Conservation (phyloP, 73 alveolate species). For the Breviolum minutum region DNA sequence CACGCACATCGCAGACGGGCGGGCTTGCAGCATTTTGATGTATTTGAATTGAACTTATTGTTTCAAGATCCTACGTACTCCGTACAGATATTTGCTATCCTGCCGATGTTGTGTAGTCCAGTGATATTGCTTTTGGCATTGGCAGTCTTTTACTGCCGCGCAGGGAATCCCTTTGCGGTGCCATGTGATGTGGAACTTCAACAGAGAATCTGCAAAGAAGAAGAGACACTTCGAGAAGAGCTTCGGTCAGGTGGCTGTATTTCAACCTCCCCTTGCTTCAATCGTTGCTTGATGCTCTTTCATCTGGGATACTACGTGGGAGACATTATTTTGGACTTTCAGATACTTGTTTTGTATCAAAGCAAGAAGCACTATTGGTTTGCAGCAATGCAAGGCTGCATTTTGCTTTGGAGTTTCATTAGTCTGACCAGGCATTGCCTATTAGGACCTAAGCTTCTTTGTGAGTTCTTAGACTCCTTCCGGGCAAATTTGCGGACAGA, state of each 20-base stretch:
- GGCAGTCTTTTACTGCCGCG: not conserved
- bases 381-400: slow-evolving; percentile 13
- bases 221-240: slow-evolving; percentile 9
- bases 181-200: slow-evolving; percentile 33
- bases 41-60: not conserved
- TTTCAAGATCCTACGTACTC: not conserved
- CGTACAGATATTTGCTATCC: not conserved
- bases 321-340: not conserved
- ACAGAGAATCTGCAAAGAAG: not conserved
- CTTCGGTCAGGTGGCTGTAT: not conserved
- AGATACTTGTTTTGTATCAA: slow-evolving; percentile 2
- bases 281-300: not conserved
- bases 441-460: not conserved
- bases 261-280: not conserved
- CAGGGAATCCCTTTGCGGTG: slow-evolving; percentile 28
- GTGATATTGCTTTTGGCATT: not conserved
- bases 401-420: not conserved
- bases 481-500: slow-evolving; percentile 32
- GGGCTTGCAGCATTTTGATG: not conserved
- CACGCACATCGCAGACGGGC: slow-evolving; percentile 1
- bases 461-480: not conserved
- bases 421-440: not conserved
- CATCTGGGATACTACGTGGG: slow-evolving; percentile 26
- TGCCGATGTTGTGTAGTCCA: not conserved
- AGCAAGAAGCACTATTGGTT: slow-evolving; percentile 8